Conservation (phyloP, 768 basidiomycete species). For the Tephrocybe sp. region DNA sequence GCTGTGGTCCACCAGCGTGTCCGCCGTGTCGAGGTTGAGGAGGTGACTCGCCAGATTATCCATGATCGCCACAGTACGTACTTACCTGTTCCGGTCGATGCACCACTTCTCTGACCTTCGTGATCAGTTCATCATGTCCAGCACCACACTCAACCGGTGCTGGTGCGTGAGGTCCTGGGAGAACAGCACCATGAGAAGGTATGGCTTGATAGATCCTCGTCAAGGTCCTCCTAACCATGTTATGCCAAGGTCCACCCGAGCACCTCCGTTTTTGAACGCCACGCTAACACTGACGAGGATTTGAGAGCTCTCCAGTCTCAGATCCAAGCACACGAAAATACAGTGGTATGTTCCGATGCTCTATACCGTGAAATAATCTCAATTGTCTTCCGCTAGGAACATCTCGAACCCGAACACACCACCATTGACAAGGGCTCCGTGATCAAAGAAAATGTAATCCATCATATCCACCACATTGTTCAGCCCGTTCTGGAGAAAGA, state of each 20-base stretch:
- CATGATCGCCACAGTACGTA: constrained; percentile 33
- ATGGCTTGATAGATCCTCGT: not conserved
- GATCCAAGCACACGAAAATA: not conserved
- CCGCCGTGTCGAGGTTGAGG: constrained; percentile 29
- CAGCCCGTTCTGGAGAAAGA: constrained; percentile 14
- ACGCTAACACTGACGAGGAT: constrained; percentile 5
- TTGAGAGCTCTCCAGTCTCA: constrained; percentile 2
- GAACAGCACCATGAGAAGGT: constrained; percentile 29
- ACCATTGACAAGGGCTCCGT: constrained; percentile 7
- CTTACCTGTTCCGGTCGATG: no score
- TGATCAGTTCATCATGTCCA: constrained; percentile 36
- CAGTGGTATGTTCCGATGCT: not conserved
- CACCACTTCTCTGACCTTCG: not conserved
- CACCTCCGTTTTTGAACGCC: not conserved
- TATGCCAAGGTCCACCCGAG: not conserved
- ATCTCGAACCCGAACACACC: constrained; percentile 1
- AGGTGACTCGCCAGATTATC: constrained; percentile 30
- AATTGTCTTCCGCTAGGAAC: not conserved
- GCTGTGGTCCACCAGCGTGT: constrained; percentile 29
- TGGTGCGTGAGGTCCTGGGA: constrained; percentile 22
- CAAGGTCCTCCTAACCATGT: not conserved
- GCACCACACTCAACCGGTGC: constrained; percentile 36
- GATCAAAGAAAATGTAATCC: constrained; percentile 7
- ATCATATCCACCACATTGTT: constrained; percentile 10
- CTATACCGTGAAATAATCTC: not conserved